Base-by-base conservation (phyloP, 371 early-diverging fungal species). In the Choanephora cucurbitarum region DNA sequence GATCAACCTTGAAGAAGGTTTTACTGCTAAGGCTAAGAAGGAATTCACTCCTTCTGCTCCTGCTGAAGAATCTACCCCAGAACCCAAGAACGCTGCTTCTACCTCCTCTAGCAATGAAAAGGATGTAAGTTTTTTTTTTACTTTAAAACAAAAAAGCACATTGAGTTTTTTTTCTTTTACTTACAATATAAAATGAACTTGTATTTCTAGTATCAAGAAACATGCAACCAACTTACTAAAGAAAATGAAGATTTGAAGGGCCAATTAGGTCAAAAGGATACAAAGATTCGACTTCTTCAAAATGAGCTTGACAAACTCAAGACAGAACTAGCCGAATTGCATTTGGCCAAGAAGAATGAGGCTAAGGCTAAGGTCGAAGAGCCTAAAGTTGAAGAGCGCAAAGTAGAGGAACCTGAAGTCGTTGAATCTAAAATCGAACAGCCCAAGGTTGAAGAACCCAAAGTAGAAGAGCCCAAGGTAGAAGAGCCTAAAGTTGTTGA, bases 191-290 rank as follows among this genome's bases (percentile, higher is more conserved):
- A 44, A 39, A 37, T 37, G 37, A 37, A 37, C 10, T 14, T 37
- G 13, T 13, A 6, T 14, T 37, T 37, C 10, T 70, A 91, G 84
- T 90, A 84, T 64, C 86, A 91, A 69, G 88, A 89, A 40, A 87
- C 87, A 2, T 90, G 86, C 60, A 83, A 90, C 60, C 70, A 86
- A 42, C 60, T 91, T 18, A 80, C 81, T 32, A 88, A 91, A 59
- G 93, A 94, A 66, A 92, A 90, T 62, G 93, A 91, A 17, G 89
- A 91, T 37, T 75, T 95, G 46, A 93, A 92, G 79, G 83, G 82
- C 64, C 74, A 83, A 49, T 41, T 94, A 23, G 73, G 88, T 24
- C 82, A 86, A 56, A 82, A 85, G 51, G 93, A 93, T 51, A 84
- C 85, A 43, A 84, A 88, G 66, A 92, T 95, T 66, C 83, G 92